Evolutionary conservation across 371 early-diverging fungal species (phyloP).

Genomic region (Cokeromyces recurvatus): DNA sequence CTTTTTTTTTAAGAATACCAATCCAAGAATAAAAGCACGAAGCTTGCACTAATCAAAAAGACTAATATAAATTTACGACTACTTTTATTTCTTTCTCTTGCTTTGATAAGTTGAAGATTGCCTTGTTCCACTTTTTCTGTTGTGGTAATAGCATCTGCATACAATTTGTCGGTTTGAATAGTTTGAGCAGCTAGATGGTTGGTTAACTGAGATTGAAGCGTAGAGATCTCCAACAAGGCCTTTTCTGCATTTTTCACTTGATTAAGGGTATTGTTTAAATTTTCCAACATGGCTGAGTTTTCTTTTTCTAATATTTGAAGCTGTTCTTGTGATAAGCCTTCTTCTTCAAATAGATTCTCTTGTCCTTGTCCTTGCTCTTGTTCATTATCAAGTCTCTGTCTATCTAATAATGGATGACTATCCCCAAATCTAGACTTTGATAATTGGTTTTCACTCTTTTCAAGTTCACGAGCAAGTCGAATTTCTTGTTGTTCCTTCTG

Average conservation of each 20-base stretch:
- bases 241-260: conserved; percentile 62
- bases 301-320: conserved; percentile 57
- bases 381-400: too few species aligned
- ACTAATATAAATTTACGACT: conserved; percentile 61
- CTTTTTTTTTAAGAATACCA: conserved; percentile 58
- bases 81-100: conserved; percentile 51
- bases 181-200: conserved; percentile 65
- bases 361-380: background rate
- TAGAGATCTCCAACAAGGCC: conserved; percentile 65
- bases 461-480: conserved; percentile 43
- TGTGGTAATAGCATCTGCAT: conserved; percentile 62
- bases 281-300: conserved; percentile 53
- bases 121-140: conserved; percentile 56
- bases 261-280: conserved; percentile 58
- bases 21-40: conserved; percentile 66
- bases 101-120: conserved; percentile 49
- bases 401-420: background rate
- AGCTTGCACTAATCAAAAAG: conserved; percentile 57
- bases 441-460: conserved; percentile 47
- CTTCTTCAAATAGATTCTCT: background rate
- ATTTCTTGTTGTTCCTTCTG: conserved; percentile 55
- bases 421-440: conserved; percentile 7
- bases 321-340: conserved; percentile 50
- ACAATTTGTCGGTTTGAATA: conserved; percentile 61
- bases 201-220: conserved; percentile 58